Percentiles rank a stretch among this genome's conserved stretches.
Conservation (phyloP, 208 protist genomes). For the Wallacemonas sp. region DNA sequence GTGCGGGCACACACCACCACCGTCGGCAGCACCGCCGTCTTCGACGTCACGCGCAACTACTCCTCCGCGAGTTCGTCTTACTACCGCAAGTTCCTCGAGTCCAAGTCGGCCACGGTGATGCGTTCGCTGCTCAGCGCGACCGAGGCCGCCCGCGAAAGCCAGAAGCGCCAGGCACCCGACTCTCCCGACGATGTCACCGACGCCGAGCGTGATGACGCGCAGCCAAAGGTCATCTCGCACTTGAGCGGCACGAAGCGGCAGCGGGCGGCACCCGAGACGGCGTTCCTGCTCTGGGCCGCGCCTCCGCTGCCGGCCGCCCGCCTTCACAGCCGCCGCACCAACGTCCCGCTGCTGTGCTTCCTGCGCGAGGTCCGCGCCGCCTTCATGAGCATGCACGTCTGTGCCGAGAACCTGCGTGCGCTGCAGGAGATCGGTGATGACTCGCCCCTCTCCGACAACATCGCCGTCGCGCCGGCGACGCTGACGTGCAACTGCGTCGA, state of each 20-base stretch:
- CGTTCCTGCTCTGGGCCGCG: conserved; percentile 15
- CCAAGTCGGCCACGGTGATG: conserved; percentile 10
- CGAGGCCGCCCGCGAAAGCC: background rate
- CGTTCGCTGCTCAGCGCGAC: conserved; percentile 1
- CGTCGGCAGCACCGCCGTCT: background rate
- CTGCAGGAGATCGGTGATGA: conserved; percentile 3
- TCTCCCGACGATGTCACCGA: too few relatives aligned
- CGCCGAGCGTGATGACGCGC: too few relatives aligned
- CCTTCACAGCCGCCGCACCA: conserved; percentile 37
- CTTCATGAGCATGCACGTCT: conserved; percentile 13
- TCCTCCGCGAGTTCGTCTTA: conserved; percentile 1
- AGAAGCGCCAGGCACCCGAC: background rate
- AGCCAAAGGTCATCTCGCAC: background rate
- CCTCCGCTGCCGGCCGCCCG: conserved; percentile 23
- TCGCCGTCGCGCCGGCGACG: background rate
- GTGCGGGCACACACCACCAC: background rate
- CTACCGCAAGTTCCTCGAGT: conserved; percentile 11
- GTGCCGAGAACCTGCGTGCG: background rate
- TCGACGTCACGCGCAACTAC: background rate
- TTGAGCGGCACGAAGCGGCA: conserved; percentile 4
- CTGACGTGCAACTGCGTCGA: conserved; percentile 9
- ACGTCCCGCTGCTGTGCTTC: conserved; percentile 57
- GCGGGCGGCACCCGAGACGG: background rate
- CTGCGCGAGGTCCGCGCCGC: conserved; percentile 38
- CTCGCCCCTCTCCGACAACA: background rate